Evolutionary conservation across 1,284 basidiomycete genomes (phyloP), one percentile per base, ranked within the genome.

Genomic region (Ceratobasidium sp.): DNA sequence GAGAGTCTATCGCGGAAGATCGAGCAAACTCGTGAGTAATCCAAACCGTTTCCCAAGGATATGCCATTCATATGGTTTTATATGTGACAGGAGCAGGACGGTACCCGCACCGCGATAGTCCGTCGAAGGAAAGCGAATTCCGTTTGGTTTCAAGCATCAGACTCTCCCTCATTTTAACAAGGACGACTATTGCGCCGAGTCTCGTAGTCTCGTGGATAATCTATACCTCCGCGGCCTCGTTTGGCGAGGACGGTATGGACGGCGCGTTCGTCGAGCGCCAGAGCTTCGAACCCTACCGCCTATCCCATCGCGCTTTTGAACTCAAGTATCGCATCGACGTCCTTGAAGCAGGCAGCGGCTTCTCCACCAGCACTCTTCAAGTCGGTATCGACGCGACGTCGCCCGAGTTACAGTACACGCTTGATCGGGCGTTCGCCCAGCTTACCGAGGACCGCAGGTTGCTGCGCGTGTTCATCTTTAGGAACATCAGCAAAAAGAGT

Each of bases 171-270:
- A 39, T 6, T n/a, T 39, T 9, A 63, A 39, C 60, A 40, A 64
- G 88, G 98, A 99, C 83, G 98, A 99, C 86, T 99, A 98, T 87
- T 97, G 96, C 83, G 97, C 98, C 1, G 97, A 99, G 84, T 93
- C 97, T n/a, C 93, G 97, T 79, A 98, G 98, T 10, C 99, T 99
- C 85, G 97, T 99, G 80, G 98, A 99, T 85, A 99, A 99, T 86
- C 99, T 97, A n/a, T 99, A 99, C 84, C 89, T 99, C 42, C 94
- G 97, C 81, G 98, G 98, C 66, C 86, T 99, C 97, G 26, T 99
- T 99, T 82, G 97, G 98, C 63, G 98, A 99, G 85, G 98, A 99
- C 83, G 97, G 98, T 49, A 98, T 99, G 93, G 98, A 99, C 83
- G 97, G 96, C 80, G 96, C 97, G 0, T 97, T 94, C 85, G 98